Base-by-base conservation (phyloP, 208 protist genomes). In the Blastocrithidia nonstop region DNA sequence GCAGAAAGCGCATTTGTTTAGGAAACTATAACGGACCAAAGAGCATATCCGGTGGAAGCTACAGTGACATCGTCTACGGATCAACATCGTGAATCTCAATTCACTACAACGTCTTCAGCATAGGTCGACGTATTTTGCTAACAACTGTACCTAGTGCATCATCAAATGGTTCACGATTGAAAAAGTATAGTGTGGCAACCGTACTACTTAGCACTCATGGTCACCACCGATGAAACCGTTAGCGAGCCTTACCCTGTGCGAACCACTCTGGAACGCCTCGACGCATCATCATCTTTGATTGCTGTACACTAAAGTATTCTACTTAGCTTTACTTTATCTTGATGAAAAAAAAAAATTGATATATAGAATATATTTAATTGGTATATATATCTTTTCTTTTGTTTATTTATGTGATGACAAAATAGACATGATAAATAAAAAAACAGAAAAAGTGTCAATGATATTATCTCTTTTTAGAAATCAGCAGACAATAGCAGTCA, bases 41-140 rank as follows among this genome's bases (percentile, higher is more conserved):
- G 9, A 93, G 36, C 70, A 79, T 70, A 52, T 93, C 84, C 0
- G 84, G 79, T 3, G 84, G 84, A 31, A 93, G 73, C 62, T 93
- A 79, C 1, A 93, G 60, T 35, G 79, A 66, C 75, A 86, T 82
- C 46, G 79, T 71, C 64, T 93, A 79, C 3, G 78, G 84, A 45
- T 88, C 78, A 39, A 89, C 79, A 47, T 93, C 84, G 51, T 83
- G 75, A 41, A 86, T 32, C 59, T 93, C 84, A 51, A 93, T 74
- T 80, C 79, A 89, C 65, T 88, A 75, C 72, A 85, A 88, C 23
- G 70, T 83, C 52, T 68, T 61, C 2, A 93, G 62, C 41, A 93
- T 48, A 17, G 84, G 79, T 28, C 69, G 68, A 32, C 84, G 75
- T 32, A 93, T 78, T 32, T 67, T 76, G 3, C 73, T 85, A 7